These are phyloP conservation scores for Coemansia sp. DNA, from an alignment of 192 early-diverging fungal genomes.

Conservation along the genomic window DNA sequence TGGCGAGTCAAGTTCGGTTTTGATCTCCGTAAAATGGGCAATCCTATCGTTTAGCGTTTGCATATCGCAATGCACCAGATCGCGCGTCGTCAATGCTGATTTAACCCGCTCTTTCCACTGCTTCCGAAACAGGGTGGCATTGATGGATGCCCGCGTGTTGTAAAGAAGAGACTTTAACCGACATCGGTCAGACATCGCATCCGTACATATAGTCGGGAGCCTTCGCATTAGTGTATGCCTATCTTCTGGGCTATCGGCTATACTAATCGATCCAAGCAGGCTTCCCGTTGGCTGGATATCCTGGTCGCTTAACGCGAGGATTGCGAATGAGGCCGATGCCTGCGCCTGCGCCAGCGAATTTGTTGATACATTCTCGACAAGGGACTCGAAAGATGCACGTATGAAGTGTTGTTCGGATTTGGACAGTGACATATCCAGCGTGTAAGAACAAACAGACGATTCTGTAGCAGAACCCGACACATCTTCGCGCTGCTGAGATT, in stretches of 20 bases:
- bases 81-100: background rate
- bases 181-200: slow-evolving; percentile 19
- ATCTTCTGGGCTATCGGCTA: background rate
- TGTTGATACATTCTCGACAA: slow-evolving; percentile 12
- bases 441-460: background rate
- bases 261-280: background rate
- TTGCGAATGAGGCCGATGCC: slow-evolving; percentile 31
- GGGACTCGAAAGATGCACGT: slow-evolving; percentile 16
- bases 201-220: slow-evolving; percentile 15
- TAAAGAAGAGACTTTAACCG: slow-evolving; percentile 30
- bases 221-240: background rate
- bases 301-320: slow-evolving; percentile 17
- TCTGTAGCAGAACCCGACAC: background rate
- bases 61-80: background rate
- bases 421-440: background rate
- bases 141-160: slow-evolving; percentile 32
- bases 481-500: background rate
- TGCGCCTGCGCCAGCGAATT: slow-evolving; percentile 10
- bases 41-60: background rate
- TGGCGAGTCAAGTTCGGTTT: slow-evolving; percentile 17
- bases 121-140: slow-evolving; percentile 22
- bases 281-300: background rate
- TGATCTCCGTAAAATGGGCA: slow-evolving; percentile 7
- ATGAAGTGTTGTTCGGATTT: slow-evolving; percentile 18
- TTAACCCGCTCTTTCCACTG: slow-evolving; percentile 24